Percentiles rank a stretch among this genome's conserved stretches.
Evolutionary conservation across 129 eudicot genomes (phyloP).

Genomic region (Helianthus tuberosus): DNA sequence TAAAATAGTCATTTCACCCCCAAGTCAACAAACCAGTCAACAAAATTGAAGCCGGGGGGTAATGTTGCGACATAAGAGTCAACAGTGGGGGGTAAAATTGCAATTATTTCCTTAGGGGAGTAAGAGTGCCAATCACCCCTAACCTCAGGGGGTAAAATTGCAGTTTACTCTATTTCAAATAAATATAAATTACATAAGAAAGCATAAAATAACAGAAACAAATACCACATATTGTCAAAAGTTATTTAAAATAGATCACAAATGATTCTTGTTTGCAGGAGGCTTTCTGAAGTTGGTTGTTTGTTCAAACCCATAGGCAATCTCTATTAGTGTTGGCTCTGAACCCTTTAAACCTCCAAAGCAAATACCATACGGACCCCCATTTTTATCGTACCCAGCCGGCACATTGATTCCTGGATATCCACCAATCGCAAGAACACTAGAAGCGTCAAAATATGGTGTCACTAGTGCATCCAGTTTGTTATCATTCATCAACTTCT

Average conservation of each 20-base stretch:
- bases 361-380: slow-evolving; percentile 62
- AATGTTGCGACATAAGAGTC: too few species aligned
- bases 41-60: too few species aligned
- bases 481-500: slow-evolving; percentile 59
- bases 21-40: too few species aligned
- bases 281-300: slow-evolving; percentile 57
- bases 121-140: too few species aligned
- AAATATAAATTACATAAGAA: too few species aligned
- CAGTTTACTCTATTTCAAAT: too few species aligned
- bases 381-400: slow-evolving; percentile 55
- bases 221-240: too few species aligned
- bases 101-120: too few species aligned
- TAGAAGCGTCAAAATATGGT: slow-evolving; percentile 27
- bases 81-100: too few species aligned
- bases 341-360: slow-evolving; percentile 72
- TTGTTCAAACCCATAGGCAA: slow-evolving; percentile 80
- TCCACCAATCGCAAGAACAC: slow-evolving; percentile 66
- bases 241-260: neutral
- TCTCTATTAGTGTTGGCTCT: slow-evolving; percentile 69
- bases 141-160: too few species aligned
- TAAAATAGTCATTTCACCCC: too few species aligned
- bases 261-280: slow-evolving; percentile 34
- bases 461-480: slow-evolving; percentile 70
- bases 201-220: too few species aligned
- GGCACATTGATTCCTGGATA: slow-evolving; percentile 85